These are phyloP conservation scores for Flaveria brownii DNA, from an alignment of 129 eudicot genomes.

Conservation along the genomic window DNA sequence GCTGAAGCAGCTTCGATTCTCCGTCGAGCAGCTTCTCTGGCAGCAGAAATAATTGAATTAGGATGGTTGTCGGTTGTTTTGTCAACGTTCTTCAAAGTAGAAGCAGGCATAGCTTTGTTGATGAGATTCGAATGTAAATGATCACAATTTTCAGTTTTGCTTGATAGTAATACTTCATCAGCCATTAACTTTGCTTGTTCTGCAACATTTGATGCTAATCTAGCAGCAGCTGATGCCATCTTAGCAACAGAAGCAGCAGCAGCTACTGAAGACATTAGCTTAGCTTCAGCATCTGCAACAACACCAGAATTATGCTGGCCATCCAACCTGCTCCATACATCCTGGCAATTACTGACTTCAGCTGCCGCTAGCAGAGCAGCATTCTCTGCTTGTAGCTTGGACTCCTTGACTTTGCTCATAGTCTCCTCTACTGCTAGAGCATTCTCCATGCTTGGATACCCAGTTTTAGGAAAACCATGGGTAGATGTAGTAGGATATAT, in stretches of 20 bases:
- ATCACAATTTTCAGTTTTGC: conserved; percentile 28
- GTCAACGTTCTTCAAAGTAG: conserved; percentile 45
- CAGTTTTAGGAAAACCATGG: not conserved
- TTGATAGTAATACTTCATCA: conserved; percentile 57
- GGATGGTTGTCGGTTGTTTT: conserved; percentile 27
- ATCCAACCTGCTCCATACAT: conserved; percentile 70
- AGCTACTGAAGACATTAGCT: conserved; percentile 79
- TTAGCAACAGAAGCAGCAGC: conserved; percentile 97
- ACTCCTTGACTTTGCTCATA: conserved; percentile 61
- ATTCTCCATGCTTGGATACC: conserved; percentile 38
- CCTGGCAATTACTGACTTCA: conserved; percentile 63
- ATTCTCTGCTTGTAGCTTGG: conserved; percentile 72
- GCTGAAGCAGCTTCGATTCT: conserved; percentile 93
- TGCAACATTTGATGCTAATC: conserved; percentile 77
- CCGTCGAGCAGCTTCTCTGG: conserved; percentile 79
- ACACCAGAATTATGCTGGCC: conserved; percentile 56
- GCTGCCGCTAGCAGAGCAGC: conserved; percentile 75
- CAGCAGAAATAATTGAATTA: conserved; percentile 62
- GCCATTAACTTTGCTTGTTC: conserved; percentile 85
- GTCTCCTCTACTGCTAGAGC: conserved; percentile 38
- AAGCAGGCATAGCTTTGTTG: conserved; percentile 41
- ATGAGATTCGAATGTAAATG: conserved; percentile 19
- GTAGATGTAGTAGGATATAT: not conserved
- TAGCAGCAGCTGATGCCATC: conserved; percentile 94
- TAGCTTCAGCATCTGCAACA: conserved; percentile 57